Conservation (phyloP, 805 yeast genomes). For the Ogataea paraovalis region DNA sequence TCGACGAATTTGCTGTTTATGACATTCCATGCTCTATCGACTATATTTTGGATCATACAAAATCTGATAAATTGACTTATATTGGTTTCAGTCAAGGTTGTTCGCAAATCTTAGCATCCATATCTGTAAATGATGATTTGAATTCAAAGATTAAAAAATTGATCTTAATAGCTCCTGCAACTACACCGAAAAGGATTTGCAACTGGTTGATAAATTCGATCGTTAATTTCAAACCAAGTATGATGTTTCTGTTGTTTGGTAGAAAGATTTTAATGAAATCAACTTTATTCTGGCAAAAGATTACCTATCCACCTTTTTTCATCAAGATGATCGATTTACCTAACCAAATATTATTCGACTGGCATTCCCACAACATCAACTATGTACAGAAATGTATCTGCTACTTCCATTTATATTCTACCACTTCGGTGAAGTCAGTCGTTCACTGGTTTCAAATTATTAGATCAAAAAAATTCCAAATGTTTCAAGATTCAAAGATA, state of each 20-base stretch:
- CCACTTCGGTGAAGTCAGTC: conserved; percentile 85
- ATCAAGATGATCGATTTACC: conserved; percentile 68
- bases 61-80: conserved; percentile 48
- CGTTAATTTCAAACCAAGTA: conserved; percentile 70
- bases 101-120: conserved; percentile 87
- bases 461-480: conserved; percentile 69
- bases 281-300: conserved; percentile 63
- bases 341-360: conserved; percentile 65
- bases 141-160: conserved; percentile 50
- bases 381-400: conserved; percentile 71
- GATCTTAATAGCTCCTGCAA: conserved; percentile 78
- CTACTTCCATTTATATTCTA: conserved; percentile 84
- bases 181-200: conserved; percentile 83
- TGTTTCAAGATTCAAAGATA: conserved; percentile 73
- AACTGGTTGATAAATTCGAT: conserved; percentile 74
- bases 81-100: conserved; percentile 95
- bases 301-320: conserved; percentile 74
- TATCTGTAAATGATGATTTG: conserved; percentile 66
- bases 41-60: conserved; percentile 58
- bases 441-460: conserved; percentile 98
- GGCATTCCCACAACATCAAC: conserved; percentile 73
- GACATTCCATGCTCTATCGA: conserved; percentile 86
- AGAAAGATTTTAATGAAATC: conserved; percentile 63
- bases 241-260: conserved; percentile 74
- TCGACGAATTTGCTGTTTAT: conserved; percentile 87